Evolutionary conservation across 1,284 basidiomycete species (phyloP), one percentile per base, ranked within the genome.

Genomic region (Tausonia pullulans): DNA sequence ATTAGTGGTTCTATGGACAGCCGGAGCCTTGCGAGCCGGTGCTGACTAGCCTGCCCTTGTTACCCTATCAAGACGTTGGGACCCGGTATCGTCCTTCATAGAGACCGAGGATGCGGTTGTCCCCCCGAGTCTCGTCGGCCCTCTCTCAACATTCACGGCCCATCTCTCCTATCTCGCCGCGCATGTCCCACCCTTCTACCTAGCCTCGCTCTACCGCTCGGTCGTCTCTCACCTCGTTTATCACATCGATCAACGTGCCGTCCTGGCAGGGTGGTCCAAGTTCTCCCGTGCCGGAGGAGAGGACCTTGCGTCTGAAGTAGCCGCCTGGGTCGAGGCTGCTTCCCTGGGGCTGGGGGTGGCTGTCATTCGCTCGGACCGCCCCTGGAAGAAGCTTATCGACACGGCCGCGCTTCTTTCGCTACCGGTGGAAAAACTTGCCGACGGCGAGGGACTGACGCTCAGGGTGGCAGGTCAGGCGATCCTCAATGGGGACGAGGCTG

Each of bases 231-330:
- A 83, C 58, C 73, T 93, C 8, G 79, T 84, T 0, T 82, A 85
- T 62, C 85, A 91, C 71, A 85, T 94, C 61, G 74, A 87, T 4
- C 88, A 91, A 70, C 84, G 88, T n/a, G 84, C 86, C 67, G 84
- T 94, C 49, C 90, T 87, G 71, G 84, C 88, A 54, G 87, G 88
- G 0, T 82, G 83, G 67, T 78, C 78, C 6, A 79, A 79, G 64
- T 81, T 90, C 63, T 79, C 79, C 61, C 74, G 78, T 27, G 73
- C 72, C 48, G 84, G 84, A 64, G 85, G 81, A 58, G 81, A 78
- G 70, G 74, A 76, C 10, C 80, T 91, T 27, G 78, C 79, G 44
- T 80, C 81, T 0, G 88, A 93, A 73, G 83, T 85, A 67, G 82
- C 85, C 68, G 78, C 90, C 16, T 93, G 88, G 88, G 80, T 84